Evolutionary conservation across 441 rosid genomes (phyloP).

Genomic region (Populus hybrid): DNA sequence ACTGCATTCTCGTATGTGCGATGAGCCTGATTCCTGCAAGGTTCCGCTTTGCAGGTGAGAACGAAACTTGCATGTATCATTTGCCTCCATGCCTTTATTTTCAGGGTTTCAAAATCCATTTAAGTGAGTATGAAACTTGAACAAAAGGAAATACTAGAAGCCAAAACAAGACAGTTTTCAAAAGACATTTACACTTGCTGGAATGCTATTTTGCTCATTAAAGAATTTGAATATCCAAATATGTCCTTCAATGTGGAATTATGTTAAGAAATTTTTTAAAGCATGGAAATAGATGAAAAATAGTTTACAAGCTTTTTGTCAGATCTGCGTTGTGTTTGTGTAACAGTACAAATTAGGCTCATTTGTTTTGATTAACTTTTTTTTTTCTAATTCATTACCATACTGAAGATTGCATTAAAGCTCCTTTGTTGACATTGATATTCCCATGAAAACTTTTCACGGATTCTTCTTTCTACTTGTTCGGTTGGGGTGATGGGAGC

Average conservation of each 20-base stretch:
- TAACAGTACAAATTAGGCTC: not conserved
- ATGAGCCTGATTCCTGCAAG: conserved; percentile 66
- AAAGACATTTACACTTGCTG: not conserved
- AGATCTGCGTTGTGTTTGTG: not conserved
- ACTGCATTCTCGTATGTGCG: conserved; percentile 81
- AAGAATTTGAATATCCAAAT: not conserved
- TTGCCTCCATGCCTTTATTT: not conserved
- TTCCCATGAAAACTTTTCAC: no score
- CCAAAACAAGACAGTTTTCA: not conserved
- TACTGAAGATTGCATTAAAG: not conserved
- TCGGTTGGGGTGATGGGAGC: not conserved
- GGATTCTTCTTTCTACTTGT: not conserved
- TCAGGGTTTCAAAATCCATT: not conserved
- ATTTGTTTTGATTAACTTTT: not conserved
- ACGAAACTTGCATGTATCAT: not conserved
- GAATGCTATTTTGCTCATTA: not conserved
- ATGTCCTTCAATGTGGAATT: not conserved
- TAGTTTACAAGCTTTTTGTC: not conserved
- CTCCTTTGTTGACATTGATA: not conserved
- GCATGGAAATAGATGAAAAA: not conserved
- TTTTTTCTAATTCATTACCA: not conserved
- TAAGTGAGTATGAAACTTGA: not conserved
- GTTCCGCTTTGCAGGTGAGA: conserved; percentile 84
- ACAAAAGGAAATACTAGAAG: not conserved
- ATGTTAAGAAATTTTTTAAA: not conserved